Evolutionary conservation across 345 rosid genomes (phyloP).

Genomic region (Salix koriyanagi): DNA sequence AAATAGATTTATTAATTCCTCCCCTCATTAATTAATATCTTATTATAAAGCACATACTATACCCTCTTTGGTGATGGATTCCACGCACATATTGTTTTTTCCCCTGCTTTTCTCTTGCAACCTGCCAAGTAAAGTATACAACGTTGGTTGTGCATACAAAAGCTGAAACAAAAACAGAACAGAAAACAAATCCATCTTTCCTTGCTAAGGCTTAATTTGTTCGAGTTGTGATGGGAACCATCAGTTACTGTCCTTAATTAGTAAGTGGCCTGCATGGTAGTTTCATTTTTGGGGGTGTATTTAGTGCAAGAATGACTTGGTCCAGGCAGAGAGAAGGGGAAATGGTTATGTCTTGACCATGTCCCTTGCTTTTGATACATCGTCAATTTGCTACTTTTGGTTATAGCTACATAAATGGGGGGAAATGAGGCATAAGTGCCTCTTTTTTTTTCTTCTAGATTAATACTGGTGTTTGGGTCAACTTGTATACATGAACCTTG

Average conservation of each 20-base stretch:
- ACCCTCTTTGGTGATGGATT: neutral
- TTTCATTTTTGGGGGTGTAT: neutral
- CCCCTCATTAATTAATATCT: neutral
- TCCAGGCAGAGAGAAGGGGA: neutral
- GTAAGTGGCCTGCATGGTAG: neutral
- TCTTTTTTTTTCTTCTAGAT: neutral
- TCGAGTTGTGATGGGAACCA: neutral
- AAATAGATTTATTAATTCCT: neutral
- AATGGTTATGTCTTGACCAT: neutral
- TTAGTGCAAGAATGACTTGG: neutral
- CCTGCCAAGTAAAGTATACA: neutral
- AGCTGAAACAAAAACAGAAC: neutral
- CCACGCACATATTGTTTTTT: neutral
- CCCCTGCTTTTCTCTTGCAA: neutral
- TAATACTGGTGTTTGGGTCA: no score
- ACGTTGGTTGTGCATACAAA: neutral
- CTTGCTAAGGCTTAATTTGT: neutral
- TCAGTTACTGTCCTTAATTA: neutral
- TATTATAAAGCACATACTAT: neutral
- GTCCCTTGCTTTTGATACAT: neutral
- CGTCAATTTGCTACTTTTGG: neutral
- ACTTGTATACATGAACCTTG: fast-evolving
- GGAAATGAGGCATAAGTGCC: neutral
- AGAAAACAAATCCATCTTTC: neutral
- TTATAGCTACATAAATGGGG: neutral